A percentile compares a stretch with the other conserved stretches of the same genome.
Evolutionary conservation across 2,329 filamentous ascomycete species (phyloP).

Genomic region (Aspergillus sp.): DNA sequence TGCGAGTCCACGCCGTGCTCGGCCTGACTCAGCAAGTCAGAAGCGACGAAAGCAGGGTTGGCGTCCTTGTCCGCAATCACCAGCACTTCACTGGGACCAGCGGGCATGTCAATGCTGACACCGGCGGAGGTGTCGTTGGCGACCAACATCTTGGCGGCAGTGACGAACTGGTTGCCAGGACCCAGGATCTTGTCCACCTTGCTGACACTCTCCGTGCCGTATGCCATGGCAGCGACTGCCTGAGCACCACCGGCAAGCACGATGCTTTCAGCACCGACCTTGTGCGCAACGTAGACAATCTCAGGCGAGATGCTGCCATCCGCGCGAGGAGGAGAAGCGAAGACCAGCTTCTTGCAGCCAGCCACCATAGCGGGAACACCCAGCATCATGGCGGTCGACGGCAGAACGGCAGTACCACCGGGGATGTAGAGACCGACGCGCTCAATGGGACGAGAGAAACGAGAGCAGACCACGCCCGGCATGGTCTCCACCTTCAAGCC

Average conservation of each 20-base stretch:
- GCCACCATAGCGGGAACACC: slow-evolving; percentile 97
- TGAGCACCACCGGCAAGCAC: slow-evolving; percentile 94
- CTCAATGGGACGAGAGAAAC: slow-evolving; percentile 90
- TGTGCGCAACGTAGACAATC: slow-evolving; percentile 96
- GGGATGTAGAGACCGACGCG: slow-evolving; percentile 95
- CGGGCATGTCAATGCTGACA: slow-evolving; percentile 97
- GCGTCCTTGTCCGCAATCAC: slow-evolving; percentile 86
- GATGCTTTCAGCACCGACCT: slow-evolving; percentile 92
- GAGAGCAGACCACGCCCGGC: slow-evolving; percentile 93
- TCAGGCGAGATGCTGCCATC: slow-evolving; percentile 93
- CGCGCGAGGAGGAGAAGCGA: slow-evolving; percentile 85
- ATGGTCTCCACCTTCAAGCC: slow-evolving; percentile 90
- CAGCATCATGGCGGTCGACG: slow-evolving; percentile 95
- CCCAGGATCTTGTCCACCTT: slow-evolving; percentile 99
- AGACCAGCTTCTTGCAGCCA: slow-evolving; percentile 89
- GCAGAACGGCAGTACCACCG: slow-evolving; percentile 93
- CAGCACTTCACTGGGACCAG: slow-evolving; percentile 93
- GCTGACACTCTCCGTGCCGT: slow-evolving; percentile 88
- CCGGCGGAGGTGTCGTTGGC: slow-evolving; percentile 95
- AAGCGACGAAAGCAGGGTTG: slow-evolving; percentile 92
- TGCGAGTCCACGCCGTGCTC: slow-evolving; percentile 97
- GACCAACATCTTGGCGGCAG: slow-evolving; percentile 97
- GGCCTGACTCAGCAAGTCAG: slow-evolving; percentile 89
- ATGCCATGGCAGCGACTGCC: slow-evolving; percentile 93
- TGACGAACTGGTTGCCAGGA: slow-evolving; percentile 97